Conservation (phyloP, 495 filamentous ascomycete genomes). For the Penicillium cataractarum region DNA sequence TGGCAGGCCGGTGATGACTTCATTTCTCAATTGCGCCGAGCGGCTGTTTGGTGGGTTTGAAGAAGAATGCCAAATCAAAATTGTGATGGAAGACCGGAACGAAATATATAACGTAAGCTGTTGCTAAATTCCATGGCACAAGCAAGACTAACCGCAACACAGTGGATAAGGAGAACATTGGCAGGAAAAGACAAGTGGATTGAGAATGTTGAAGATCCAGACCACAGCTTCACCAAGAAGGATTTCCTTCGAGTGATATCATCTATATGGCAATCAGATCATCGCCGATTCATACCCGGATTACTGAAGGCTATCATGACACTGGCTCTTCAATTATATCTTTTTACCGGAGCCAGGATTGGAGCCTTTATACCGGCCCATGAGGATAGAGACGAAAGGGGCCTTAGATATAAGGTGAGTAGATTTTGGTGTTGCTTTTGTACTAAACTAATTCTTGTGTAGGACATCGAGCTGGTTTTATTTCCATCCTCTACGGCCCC, state of each 20-base stretch:
- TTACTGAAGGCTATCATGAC: conserved; percentile 26
- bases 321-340: conserved; percentile 27
- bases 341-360: conserved; percentile 31
- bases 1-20: conserved; percentile 20
- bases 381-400: conserved; percentile 9
- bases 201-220: conserved; percentile 23
- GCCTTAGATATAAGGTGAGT: conserved; percentile 13
- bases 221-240: conserved; percentile 24
- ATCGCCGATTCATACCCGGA: conserved; percentile 20
- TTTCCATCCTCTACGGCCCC: conserved; percentile 15
- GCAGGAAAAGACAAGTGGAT: conserved; percentile 7
- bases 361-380: conserved; percentile 22
- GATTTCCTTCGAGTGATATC: conserved; percentile 23
- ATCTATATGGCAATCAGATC: conserved; percentile 22
- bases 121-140: background rate
- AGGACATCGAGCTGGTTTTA: conserved; percentile 15
- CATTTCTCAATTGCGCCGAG: conserved; percentile 17
- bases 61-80: conserved; percentile 19
- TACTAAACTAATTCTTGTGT: background rate
- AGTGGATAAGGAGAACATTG: conserved; percentile 27
- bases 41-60: conserved; percentile 25
- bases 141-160: conserved; percentile 12
- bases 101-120: conserved; percentile 21
- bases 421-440: background rate
- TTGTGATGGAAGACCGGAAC: conserved; percentile 21